Percentiles rank a stretch among this genome's conserved stretches.
phyloP scores from a whole-genome alignment of 1,139 yeast species.

The Zygosaccharomyces sapae region DNA sequence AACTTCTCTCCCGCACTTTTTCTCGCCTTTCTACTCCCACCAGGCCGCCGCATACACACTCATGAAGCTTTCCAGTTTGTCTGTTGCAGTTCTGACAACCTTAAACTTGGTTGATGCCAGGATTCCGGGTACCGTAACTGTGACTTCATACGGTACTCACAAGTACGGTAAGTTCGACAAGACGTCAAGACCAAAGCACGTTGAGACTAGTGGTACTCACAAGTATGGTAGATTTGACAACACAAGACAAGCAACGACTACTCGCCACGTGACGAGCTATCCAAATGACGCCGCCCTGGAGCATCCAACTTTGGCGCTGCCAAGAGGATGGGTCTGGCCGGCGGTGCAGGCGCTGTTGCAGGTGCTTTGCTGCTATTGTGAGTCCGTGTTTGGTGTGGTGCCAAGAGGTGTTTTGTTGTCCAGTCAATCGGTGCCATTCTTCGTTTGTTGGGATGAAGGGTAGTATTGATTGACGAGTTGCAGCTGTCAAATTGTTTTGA shows the following conservation, averaged over 20 bases:
- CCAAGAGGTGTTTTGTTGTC: not conserved
- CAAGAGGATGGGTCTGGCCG: slow-evolving; percentile 33
- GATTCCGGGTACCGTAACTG: slow-evolving; percentile 6
- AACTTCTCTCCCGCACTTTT: not conserved
- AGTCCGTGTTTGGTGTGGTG: slow-evolving; percentile 1
- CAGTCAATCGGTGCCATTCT: slow-evolving; percentile 2
- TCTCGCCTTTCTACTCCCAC: not conserved
- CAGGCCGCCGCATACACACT: slow-evolving; percentile 8
- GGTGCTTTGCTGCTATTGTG: slow-evolving; percentile 39
- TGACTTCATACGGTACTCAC: slow-evolving; percentile 40
- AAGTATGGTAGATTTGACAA: slow-evolving; percentile 50
- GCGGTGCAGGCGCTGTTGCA: slow-evolving; percentile 39
- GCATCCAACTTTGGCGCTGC: slow-evolving; percentile 33
- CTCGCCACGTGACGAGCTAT: slow-evolving; percentile 28
- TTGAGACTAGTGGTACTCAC: slow-evolving; percentile 43
- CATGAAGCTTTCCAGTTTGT: slow-evolving; percentile 41
- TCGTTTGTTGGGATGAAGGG: not conserved
- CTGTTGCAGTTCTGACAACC: slow-evolving; percentile 37
- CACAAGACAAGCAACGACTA: slow-evolving; percentile 39
- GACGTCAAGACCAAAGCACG: slow-evolving; percentile 34
- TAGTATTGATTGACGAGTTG: not conserved
- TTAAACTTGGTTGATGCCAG: slow-evolving; percentile 21
- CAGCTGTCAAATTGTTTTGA: not conserved
- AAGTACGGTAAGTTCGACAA: slow-evolving; percentile 43
- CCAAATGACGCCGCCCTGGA: slow-evolving; percentile 26